Percentiles rank a stretch among this genome's conserved stretches.
Conservation (phyloP, 768 basidiomycete species). For the Trametes cingulata region DNA sequence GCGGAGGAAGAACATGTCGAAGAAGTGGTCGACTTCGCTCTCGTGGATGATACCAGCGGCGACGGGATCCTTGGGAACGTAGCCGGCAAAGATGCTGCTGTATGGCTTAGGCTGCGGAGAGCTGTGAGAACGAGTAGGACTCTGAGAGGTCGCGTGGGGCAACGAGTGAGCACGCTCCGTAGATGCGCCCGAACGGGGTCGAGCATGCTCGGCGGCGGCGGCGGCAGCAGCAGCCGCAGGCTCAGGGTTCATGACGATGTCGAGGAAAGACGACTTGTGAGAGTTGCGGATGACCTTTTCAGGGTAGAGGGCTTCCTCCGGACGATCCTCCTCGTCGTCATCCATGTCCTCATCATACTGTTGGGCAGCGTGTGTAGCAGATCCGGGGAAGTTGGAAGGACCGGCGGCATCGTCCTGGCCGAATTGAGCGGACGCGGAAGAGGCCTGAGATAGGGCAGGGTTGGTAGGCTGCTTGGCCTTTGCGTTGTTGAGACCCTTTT, state of each 20-base stretch:
- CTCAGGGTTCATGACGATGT: conserved; percentile 79
- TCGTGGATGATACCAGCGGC: conserved; percentile 69
- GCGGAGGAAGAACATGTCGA: conserved; percentile 78
- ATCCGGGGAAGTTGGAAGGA: conserved; percentile 35
- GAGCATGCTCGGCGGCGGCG: conserved; percentile 30
- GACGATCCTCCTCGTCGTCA: conserved; percentile 61
- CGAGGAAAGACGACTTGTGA: conserved; percentile 78
- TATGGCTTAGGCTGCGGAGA: conserved; percentile 19
- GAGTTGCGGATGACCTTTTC: conserved; percentile 69
- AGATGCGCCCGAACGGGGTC: conserved; percentile 21
- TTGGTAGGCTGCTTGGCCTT: conserved; percentile 62
- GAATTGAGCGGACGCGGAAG: conserved; percentile 24
- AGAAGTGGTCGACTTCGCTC: conserved; percentile 67
- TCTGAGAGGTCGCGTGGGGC: conserved; percentile 12
- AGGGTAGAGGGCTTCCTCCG: conserved; percentile 68
- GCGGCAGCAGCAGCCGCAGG: conserved; percentile 39
- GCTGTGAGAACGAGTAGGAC: conserved; percentile 14
- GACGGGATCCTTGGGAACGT: conserved; percentile 58
- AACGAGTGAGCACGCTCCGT: conserved; percentile 31
- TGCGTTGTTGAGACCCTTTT: conserved; percentile 77
- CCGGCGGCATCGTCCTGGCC: conserved; percentile 24
- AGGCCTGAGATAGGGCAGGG: conserved; percentile 37
- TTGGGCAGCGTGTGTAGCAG: conserved; percentile 51
- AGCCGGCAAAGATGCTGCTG: conserved; percentile 1
- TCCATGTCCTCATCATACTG: conserved; percentile 51